Base-by-base conservation (phyloP, 192 early-diverging fungal species). In the Podila verticillata region DNA sequence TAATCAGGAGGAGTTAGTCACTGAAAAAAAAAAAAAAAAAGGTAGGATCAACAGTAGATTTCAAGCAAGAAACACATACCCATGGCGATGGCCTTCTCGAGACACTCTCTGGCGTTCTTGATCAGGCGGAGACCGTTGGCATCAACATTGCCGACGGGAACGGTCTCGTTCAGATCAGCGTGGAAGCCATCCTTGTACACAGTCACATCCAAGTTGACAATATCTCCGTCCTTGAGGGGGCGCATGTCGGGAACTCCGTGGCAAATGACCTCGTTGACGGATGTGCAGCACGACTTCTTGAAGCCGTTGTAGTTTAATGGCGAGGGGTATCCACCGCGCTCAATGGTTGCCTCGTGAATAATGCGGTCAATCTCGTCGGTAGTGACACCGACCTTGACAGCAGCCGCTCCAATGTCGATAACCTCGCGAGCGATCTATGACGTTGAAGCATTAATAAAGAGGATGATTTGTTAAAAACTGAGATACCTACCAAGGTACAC, bases 201-300 rank as follows among this genome's bases (percentile, higher is more conserved):
- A 34, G 89, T 89, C 28, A 99, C 90, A 83, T 99, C 98, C 57
- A 99, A 82, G 82, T 99, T 99, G 71, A 96, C 65, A 68, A 99
- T 96, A 82, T 99, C 98, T 39, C 98, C 98, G 70, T 99, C 96
- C 78, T 92, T 85, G 15, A 99, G 85, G 48, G 90, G 89, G 71
- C 97, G 96, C 68, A 91, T 89, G 87, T 99, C 98, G 19, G 98
- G 98, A 63, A 99, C 96, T 58, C 96, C 97, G 73, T 99, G 98
- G 82, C 98, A 99, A 68, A 99, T 95, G 24, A 97, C 96, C 56
- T 82, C 63, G 29, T 84, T 72, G 32, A 85, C 81, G 65, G 85
- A 90, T 66, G 93, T 97, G 87, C 98, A 99, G 80, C 92, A 90
- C 47, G 96, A 97, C 84, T 99, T 99, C 19, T 97, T 97, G 83